Evolutionary conservation across 257 asterid genomes (phyloP).

Genomic region (Agastache rugosa): DNA sequence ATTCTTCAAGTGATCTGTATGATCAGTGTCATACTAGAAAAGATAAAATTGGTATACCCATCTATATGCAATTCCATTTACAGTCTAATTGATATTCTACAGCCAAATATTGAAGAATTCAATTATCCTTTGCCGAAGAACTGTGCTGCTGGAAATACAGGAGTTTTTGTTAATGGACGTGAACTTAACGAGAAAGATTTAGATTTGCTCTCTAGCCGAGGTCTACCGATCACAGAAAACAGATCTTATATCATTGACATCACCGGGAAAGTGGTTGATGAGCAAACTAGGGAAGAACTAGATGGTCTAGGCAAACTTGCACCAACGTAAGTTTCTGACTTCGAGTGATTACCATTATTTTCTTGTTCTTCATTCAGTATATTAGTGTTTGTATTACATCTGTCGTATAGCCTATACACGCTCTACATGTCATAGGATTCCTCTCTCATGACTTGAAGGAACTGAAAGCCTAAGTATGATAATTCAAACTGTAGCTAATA

Average conservation of each 20-base stretch:
- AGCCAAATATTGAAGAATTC: constrained; percentile 94
- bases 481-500: background rate
- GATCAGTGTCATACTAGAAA: background rate
- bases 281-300: constrained; percentile 80
- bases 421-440: too few species aligned
- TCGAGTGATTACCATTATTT: background rate
- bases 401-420: too few species aligned
- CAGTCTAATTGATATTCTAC: constrained; percentile 42
- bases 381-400: background rate
- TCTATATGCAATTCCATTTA: background rate
- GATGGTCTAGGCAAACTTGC: constrained; percentile 95
- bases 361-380: background rate
- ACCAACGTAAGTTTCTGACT: constrained; percentile 74
- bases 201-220: constrained; percentile 78
- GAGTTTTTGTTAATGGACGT: constrained; percentile 81
- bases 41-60: background rate
- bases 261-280: constrained; percentile 82
- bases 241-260: constrained; percentile 75
- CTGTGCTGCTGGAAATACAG: constrained; percentile 88
- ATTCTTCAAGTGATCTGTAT: constrained; percentile 11
- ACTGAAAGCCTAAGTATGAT: background rate
- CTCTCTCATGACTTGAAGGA: background rate
- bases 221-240: constrained; percentile 69
- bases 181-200: constrained; percentile 88
- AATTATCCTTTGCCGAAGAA: constrained; percentile 67